A percentile compares a stretch with the other conserved stretches of the same genome.
Evolutionary conservation across 139 green algal species (phyloP).

Genomic region (Picochlorum costavermella): DNA sequence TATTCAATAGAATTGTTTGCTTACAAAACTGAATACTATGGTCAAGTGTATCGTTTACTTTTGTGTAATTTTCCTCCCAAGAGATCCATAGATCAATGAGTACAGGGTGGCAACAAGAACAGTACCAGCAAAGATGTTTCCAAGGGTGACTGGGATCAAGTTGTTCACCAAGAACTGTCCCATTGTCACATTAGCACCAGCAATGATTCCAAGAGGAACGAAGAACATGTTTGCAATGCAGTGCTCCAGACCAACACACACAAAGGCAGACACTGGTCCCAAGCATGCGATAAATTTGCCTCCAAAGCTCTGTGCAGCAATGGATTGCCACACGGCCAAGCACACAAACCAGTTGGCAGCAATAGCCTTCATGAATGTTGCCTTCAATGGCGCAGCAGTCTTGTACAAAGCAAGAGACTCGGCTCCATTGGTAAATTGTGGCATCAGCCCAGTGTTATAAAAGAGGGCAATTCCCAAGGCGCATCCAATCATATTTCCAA

Average conservation of each 20-base stretch:
- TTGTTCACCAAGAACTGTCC: slow-evolving; percentile 49
- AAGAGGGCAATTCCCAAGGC: slow-evolving; percentile 53
- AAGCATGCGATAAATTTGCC: slow-evolving; percentile 75
- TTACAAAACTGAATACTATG: not conserved
- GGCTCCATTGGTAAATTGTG: slow-evolving; percentile 27
- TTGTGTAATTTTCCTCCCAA: slow-evolving; percentile 35
- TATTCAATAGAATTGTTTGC: not conserved
- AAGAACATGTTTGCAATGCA: slow-evolving; percentile 71
- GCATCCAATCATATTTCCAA: slow-evolving; percentile 78
- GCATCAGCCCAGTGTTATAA: slow-evolving; percentile 44
- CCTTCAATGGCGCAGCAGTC: slow-evolving; percentile 24
- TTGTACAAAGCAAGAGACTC: slow-evolving; percentile 42
- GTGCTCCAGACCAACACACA: slow-evolving; percentile 79
- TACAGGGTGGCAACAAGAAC: slow-evolving; percentile 57
- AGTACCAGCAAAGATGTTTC: slow-evolving; percentile 72
- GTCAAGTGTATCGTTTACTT: slow-evolving; percentile 8
- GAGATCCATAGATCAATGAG: slow-evolving; percentile 38
- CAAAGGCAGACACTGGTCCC: slow-evolving; percentile 73
- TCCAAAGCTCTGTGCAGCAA: slow-evolving; percentile 46
- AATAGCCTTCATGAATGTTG: slow-evolving; percentile 61
- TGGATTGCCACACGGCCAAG: slow-evolving; percentile 71
- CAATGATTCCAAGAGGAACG: slow-evolving; percentile 44
- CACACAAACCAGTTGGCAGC: slow-evolving; percentile 89
- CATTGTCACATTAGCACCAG: slow-evolving; percentile 48
- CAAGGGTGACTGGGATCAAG: slow-evolving; percentile 77